Base-by-base conservation (phyloP, 179 eudicot species). In the Nepenthes alata region DNA sequence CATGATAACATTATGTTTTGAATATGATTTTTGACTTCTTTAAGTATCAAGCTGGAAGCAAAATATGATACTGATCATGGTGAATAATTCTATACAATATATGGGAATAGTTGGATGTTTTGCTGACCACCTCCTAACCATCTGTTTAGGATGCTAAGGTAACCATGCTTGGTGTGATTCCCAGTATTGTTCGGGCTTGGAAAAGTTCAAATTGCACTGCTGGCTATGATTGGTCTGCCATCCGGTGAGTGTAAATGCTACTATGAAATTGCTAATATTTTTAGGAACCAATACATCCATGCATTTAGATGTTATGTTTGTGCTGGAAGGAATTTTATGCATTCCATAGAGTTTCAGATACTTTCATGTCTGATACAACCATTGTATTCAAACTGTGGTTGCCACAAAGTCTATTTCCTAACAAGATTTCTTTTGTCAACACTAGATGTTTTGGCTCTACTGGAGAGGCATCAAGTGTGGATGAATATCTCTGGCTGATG, bases 401-500 rank as follows among this genome's bases (percentile, higher is more conserved):
- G 34, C 45, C 45, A 0, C 45, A 7, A 41, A 41, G 11, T 50
- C n/a, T 6, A 3, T 50, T 50, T 10, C 53, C n/a, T 50, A 13
- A 50, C 12, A 13, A 50, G n/a, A 50, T 3, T 13, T 25, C 50
- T 67, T 68, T 68, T 54, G 35, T 65, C 50, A 37, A 34, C 67
- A 55, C 64, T 70, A 93, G 99, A 57, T 85, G 94, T 77, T 93
- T 87, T 72, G 90, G 84, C 53, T 93, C 98, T 37, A 87, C 96
- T 56, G 99, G 99, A 54, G 99, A 93, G 81, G 99, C 99, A 52
- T 93, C 99, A 38, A 87, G 64, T 79, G 96, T 81, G 12, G 94
- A 93, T 75, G 99, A 93, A 70, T 80, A 85, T 69, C 83, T 93
- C 25, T 93, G 99, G 99, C 83, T 93, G 63, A 89, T 90, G 97